Conservation (phyloP, 2,329 filamentous ascomycete species). For the Phaeosphaeriaceae sp. region DNA sequence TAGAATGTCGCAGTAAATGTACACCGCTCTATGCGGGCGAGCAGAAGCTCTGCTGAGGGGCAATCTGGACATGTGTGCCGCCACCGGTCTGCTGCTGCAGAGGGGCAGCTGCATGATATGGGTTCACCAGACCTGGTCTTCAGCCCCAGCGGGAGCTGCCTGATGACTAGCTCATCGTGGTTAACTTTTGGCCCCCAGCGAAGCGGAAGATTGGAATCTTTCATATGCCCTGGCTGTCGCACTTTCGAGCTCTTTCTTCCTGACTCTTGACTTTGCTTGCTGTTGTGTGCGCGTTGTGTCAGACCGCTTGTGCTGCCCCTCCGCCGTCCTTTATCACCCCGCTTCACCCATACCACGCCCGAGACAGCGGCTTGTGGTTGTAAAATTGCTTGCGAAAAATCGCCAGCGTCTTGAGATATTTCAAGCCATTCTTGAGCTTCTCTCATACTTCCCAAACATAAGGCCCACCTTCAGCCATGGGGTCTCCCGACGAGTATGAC, state of each 20-base stretch:
- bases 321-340: conserved; percentile 21
- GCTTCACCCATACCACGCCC: conserved; percentile 18
- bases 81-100: conserved; percentile 11
- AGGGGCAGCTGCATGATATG: conserved; percentile 8
- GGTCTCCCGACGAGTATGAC: conserved; percentile 35
- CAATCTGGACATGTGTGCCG: conserved; percentile 14
- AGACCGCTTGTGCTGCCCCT: conserved; percentile 30
- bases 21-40: conserved; percentile 8
- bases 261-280: conserved; percentile 22
- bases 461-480: conserved; percentile 21
- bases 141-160: conserved; percentile 34
- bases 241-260: conserved; percentile 17
- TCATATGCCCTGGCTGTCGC: conserved; percentile 30
- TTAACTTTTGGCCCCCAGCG: conserved; percentile 31
- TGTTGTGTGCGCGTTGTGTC: conserved; percentile 23
- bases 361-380: conserved; percentile 14
- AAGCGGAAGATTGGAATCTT: conserved; percentile 18
- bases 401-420: background rate
- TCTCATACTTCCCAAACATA: background rate
- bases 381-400: conserved; percentile 14
- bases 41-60: conserved; percentile 2
- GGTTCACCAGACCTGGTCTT: conserved; percentile 33
- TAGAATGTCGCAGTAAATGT: conserved; percentile 1
- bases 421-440: background rate
- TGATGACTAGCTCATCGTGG: conserved; percentile 40